Conservation (phyloP, 2,329 filamentous ascomycete species). For the Cladosporium velox region DNA sequence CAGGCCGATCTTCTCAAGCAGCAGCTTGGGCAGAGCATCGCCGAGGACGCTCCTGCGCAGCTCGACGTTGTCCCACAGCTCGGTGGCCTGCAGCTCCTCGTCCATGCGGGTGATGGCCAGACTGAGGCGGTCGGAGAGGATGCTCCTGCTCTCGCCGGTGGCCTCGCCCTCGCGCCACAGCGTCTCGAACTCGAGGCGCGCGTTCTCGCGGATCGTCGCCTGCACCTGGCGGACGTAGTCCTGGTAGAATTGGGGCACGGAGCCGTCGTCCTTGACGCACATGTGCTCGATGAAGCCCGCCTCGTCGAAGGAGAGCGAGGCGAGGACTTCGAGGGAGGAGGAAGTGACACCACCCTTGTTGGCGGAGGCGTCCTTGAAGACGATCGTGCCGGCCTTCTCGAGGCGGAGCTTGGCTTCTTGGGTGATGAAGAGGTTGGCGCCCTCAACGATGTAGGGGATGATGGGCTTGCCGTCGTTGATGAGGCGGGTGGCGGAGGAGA, state of each 20-base stretch:
- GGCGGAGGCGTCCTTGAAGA: slow-evolving; percentile 97
- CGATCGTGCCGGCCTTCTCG: slow-evolving; percentile 88
- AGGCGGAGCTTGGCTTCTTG: slow-evolving; percentile 95
- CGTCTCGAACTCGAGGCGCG: slow-evolving; percentile 91
- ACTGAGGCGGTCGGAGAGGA: slow-evolving; percentile 89
- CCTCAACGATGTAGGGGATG: slow-evolving; percentile 95
- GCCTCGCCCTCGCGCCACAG: slow-evolving; percentile 93
- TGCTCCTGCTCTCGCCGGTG: slow-evolving; percentile 75
- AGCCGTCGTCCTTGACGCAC: slow-evolving; percentile 78
- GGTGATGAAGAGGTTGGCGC: slow-evolving; percentile 97
- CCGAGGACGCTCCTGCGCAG: slow-evolving; percentile 76
- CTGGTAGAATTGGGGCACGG: slow-evolving; percentile 86
- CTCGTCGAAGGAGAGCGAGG: slow-evolving; percentile 92
- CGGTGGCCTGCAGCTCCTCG: slow-evolving; percentile 90
- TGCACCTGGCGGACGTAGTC: slow-evolving; percentile 92
- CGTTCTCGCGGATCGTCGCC: slow-evolving; percentile 86
- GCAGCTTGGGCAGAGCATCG: slow-evolving; percentile 81
- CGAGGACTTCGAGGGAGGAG: slow-evolving; percentile 92
- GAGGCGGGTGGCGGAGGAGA: slow-evolving; percentile 80
- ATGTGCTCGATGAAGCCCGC: slow-evolving; percentile 86
- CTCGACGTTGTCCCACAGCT: slow-evolving; percentile 81
- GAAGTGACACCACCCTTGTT: slow-evolving; percentile 99
- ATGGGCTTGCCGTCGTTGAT: slow-evolving; percentile 85
- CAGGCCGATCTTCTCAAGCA: slow-evolving; percentile 87
- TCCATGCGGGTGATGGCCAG: slow-evolving; percentile 94